These are phyloP conservation scores for Puccinia coronata DNA, from an alignment of 1,284 basidiomycete species.

Conservation along the genomic window DNA sequence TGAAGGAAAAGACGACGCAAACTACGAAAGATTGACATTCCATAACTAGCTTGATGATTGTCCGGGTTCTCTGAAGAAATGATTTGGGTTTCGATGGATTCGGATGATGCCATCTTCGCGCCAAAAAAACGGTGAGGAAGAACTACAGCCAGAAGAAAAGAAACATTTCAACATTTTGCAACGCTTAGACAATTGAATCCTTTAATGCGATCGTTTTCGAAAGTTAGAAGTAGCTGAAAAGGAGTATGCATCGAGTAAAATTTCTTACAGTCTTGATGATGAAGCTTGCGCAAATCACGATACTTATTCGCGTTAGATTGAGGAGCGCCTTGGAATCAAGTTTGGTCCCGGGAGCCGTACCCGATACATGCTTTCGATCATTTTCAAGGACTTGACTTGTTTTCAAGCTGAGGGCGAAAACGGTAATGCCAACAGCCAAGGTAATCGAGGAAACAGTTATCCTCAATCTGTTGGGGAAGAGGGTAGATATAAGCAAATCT, in stretches of 20 bases:
- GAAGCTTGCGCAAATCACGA: neutral
- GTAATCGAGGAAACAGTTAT: neutral
- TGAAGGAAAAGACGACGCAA: constrained; percentile 1
- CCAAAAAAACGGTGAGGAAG: neutral
- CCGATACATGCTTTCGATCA: neutral
- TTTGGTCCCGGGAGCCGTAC: neutral
- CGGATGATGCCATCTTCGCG: constrained; percentile 10
- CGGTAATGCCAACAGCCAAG: neutral
- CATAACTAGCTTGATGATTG: neutral
- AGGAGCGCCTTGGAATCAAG: neutral
- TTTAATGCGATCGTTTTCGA: no score
- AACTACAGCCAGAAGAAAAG: neutral
- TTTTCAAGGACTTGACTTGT: neutral
- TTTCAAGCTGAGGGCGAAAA: neutral
- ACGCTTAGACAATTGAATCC: no score
- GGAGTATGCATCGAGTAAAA: neutral
- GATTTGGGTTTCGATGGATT: neutral
- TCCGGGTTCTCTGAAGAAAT: neutral
- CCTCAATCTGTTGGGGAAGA: neutral
- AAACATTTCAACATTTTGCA: no score
- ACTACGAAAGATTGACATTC: neutral
- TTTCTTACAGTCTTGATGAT: neutral
- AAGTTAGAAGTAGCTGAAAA: no score
- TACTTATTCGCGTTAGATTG: neutral
- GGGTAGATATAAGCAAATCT: neutral